phyloP scores from a whole-genome alignment of 108 stramenopile genomes.

The Skeletonema marinoi region DNA sequence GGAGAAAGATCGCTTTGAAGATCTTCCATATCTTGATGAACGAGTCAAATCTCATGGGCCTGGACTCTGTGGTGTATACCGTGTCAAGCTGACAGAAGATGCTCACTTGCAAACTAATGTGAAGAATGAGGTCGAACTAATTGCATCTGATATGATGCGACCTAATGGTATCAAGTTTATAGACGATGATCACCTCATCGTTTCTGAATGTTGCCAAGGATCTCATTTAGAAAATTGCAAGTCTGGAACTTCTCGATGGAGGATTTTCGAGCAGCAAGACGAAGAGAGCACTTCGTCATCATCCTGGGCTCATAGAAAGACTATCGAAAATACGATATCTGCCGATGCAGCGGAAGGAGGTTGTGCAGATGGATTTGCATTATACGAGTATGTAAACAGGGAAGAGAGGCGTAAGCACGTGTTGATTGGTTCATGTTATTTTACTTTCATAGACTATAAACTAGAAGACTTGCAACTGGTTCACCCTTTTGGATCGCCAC shows the following conservation, averaged over 20 bases:
- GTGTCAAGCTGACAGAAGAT: not conserved
- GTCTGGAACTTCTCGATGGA: slow-evolving; percentile 1
- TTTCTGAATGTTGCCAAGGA: slow-evolving; percentile 6
- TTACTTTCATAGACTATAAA: no score
- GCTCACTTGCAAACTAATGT: not conserved
- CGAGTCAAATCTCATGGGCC: not conserved
- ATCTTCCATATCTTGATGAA: slow-evolving; percentile 8
- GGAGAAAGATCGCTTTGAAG: slow-evolving; percentile 9
- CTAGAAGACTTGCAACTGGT: no score
- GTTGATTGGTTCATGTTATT: no score
- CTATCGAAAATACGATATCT: not conserved
- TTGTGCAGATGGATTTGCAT: not conserved
- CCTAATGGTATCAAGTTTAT: not conserved
- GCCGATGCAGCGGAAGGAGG: not conserved
- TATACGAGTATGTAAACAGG: not conserved
- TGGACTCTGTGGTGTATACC: slow-evolving; percentile 4
- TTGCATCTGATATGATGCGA: slow-evolving; percentile 1
- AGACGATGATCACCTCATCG: not conserved
- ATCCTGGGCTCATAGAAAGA: not conserved
- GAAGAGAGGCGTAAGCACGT: not conserved
- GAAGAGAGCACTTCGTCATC: not conserved
- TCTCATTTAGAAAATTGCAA: not conserved
- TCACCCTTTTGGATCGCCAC: no score
- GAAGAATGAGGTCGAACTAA: not conserved
- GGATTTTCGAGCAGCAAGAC: not conserved